phyloP scores from a whole-genome alignment of 2,329 filamentous ascomycete species.

The Xylariales sp. region DNA sequence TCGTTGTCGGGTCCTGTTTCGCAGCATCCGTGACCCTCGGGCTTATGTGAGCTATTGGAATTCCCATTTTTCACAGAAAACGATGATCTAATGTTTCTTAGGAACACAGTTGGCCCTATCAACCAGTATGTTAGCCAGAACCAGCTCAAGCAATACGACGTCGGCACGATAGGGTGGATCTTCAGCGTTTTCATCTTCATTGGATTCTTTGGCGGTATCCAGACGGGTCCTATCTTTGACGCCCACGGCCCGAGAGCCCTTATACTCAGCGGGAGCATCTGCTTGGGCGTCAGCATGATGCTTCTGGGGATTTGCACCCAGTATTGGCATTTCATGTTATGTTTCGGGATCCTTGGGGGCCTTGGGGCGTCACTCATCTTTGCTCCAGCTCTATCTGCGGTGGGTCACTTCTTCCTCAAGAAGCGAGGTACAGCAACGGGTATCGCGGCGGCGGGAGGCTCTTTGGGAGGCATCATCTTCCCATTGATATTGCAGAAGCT shows the following conservation, averaged over 20 bases:
- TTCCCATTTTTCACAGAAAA: no score
- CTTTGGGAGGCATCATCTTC: conserved; percentile 24
- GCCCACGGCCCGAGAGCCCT: conserved; percentile 73
- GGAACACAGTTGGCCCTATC: conserved; percentile 75
- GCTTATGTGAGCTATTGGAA: no score
- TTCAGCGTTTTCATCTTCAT: conserved; percentile 82
- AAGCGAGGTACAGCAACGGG: conserved; percentile 20
- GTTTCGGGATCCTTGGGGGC: conserved; percentile 36
- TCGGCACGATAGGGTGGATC: conserved; percentile 78
- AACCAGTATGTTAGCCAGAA: conserved; percentile 73
- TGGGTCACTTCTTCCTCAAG: conserved; percentile 23
- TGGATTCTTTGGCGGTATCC: conserved; percentile 78
- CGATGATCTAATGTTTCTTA: no score
- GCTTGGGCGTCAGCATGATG: conserved; percentile 61
- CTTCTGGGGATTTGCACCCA: conserved; percentile 65
- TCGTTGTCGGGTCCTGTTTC: conserved; percentile 81
- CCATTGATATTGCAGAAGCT: conserved; percentile 26
- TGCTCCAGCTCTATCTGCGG: conserved; percentile 25
- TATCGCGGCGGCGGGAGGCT: conserved; percentile 15
- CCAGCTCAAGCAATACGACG: conserved; percentile 65
- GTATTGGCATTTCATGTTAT: conserved; percentile 33
- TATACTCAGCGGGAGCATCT: conserved; percentile 61
- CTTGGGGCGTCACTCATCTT: conserved; percentile 33
- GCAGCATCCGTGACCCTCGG: conserved; percentile 73
- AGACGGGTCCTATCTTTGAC: conserved; percentile 86